Percentiles rank a stretch among this genome's conserved stretches.
phyloP scores from a whole-genome alignment of 2,329 filamentous ascomycete species.

The Chrysosphaeria jannelii region DNA sequence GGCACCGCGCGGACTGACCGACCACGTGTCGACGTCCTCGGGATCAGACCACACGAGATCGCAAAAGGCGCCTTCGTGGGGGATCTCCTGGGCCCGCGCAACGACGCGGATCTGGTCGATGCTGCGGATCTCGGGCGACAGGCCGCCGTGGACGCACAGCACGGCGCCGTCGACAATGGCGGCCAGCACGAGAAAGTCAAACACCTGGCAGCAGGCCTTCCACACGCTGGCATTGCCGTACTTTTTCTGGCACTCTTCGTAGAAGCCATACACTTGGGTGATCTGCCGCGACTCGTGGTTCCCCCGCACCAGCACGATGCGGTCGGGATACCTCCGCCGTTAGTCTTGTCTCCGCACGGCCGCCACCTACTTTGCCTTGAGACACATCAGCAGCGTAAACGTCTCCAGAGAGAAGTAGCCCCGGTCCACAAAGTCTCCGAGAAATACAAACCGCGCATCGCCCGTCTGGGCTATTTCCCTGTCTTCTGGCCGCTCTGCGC shows the following conservation, averaged over 20 bases:
- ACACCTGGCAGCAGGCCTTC: slow-evolving; percentile 99
- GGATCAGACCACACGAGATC: slow-evolving; percentile 96
- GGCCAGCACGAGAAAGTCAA: slow-evolving; percentile 86
- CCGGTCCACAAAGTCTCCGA: slow-evolving; percentile 87
- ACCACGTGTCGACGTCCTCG: slow-evolving; percentile 91
- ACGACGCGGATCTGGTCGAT: slow-evolving; percentile 99
- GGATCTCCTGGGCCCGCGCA: slow-evolving; percentile 88
- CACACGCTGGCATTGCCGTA: slow-evolving; percentile 98
- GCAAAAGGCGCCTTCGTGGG: slow-evolving; percentile 93
- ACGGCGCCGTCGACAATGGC: slow-evolving; percentile 97
- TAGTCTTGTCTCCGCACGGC: background rate
- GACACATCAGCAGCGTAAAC: slow-evolving; percentile 83
- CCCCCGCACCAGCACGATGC: slow-evolving; percentile 84
- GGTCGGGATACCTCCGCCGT: slow-evolving; percentile 52
- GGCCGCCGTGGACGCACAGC: slow-evolving; percentile 84
- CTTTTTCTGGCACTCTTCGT: slow-evolving; percentile 92
- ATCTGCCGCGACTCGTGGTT: slow-evolving; percentile 97
- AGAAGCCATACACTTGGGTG: slow-evolving; percentile 96
- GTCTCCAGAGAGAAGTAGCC: slow-evolving; percentile 96
- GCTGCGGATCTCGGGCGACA: slow-evolving; percentile 74
- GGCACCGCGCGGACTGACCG: slow-evolving; percentile 76
- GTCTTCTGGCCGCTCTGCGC: no score
- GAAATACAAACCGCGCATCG: slow-evolving; percentile 25
- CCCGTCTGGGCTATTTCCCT: slow-evolving; percentile 20
- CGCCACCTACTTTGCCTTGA: slow-evolving; percentile 36